These are phyloP conservation scores for Kwoniella bestiolae DNA, from an alignment of 768 basidiomycete genomes.

Conservation along the genomic window DNA sequence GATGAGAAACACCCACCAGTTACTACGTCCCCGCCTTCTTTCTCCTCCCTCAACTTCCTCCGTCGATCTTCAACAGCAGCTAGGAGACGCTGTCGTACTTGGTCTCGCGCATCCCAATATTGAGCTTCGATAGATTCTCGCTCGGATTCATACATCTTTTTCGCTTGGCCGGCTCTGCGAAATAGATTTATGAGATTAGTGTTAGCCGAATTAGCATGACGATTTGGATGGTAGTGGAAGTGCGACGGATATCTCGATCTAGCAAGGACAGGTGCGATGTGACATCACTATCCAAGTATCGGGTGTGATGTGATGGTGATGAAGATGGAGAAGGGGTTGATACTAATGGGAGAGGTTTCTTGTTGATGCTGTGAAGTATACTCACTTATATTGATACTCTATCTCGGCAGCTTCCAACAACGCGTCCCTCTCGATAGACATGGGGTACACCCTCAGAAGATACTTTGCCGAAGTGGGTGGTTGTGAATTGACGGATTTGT, in stretches of 20 bases:
- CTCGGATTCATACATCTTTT: slow-evolving; percentile 58
- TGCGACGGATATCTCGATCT: too few species aligned
- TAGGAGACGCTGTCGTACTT: slow-evolving; percentile 57
- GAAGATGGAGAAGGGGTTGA: too few species aligned
- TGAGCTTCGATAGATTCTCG: slow-evolving; percentile 59
- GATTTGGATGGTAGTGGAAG: not conserved
- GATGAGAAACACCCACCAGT: slow-evolving; percentile 52
- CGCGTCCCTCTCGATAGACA: slow-evolving; percentile 58
- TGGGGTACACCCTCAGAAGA: slow-evolving; percentile 57
- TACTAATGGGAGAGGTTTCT: too few species aligned
- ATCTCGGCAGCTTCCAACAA: slow-evolving; percentile 55
- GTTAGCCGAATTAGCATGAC: not conserved
- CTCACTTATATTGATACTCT: slow-evolving; percentile 58
- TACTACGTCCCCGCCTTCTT: slow-evolving; percentile 59
- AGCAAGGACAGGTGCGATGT: not conserved
- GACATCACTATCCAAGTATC: too few species aligned
- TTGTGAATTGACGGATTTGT: slow-evolving; percentile 49
- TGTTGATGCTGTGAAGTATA: too few species aligned
- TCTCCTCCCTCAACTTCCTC: slow-evolving; percentile 59
- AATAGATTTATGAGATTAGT: not conserved
- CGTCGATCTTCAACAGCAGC: slow-evolving; percentile 59
- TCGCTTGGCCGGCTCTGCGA: slow-evolving; percentile 46
- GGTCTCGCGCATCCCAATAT: slow-evolving; percentile 58
- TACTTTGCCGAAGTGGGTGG: slow-evolving; percentile 53
- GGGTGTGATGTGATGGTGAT: too few species aligned